Percentiles rank a stretch among this genome's conserved stretches.
These are phyloP conservation scores for Lipomyces starkeyi DNA, from an alignment of 805 yeast genomes.

Conservation along the genomic window DNA sequence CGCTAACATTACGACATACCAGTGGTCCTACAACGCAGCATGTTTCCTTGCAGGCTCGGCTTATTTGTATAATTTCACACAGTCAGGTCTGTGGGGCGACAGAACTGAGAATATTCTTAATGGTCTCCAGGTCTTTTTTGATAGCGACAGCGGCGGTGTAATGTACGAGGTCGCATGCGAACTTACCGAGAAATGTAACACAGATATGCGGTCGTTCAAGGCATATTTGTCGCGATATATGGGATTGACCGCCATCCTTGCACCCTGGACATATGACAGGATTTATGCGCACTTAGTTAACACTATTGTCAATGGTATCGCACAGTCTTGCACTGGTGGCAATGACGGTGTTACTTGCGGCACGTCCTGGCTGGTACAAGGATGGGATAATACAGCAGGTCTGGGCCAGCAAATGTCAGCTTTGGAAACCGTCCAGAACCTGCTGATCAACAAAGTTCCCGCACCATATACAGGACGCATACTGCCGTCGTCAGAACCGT, in stretches of 20 bases:
- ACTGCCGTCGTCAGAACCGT: conserved; percentile 58
- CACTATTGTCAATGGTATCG: conserved; percentile 72
- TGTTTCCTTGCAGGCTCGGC: conserved; percentile 80
- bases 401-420: conserved; percentile 93
- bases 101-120: conserved; percentile 62
- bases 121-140: conserved; percentile 60
- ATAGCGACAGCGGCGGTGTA: conserved; percentile 51
- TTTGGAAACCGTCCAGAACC: conserved; percentile 62
- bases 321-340: conserved; percentile 86
- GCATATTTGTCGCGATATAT: conserved; percentile 79
- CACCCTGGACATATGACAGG: conserved; percentile 56
- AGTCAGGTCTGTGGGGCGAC: conserved; percentile 66
- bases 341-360: conserved; percentile 90
- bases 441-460: conserved; percentile 41
- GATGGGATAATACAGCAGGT: conserved; percentile 79
- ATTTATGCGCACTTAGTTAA: conserved; percentile 48
- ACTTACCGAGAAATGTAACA: conserved; percentile 65
- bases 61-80: conserved; percentile 74
- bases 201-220: conserved; percentile 91
- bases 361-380: conserved; percentile 67
- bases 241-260: conserved; percentile 74
- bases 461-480: conserved; percentile 50
- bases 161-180: conserved; percentile 90
- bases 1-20: conserved; percentile 59
- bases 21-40: conserved; percentile 91